These are phyloP conservation scores for Rutstroemia sp. DNA, from an alignment of 2,329 filamentous ascomycete genomes.

Conservation along the genomic window DNA sequence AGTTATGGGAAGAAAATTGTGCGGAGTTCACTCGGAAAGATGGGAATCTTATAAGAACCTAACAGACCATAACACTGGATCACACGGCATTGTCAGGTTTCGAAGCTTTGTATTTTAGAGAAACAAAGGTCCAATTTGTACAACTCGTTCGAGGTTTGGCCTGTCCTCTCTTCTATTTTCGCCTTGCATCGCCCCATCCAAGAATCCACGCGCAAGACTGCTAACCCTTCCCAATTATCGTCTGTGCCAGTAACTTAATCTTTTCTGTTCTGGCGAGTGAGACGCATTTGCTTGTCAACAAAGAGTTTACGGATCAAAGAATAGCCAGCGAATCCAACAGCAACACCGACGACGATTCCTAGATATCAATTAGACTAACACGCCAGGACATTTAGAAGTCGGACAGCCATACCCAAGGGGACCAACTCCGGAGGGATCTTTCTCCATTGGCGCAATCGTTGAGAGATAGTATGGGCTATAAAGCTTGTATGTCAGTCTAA, in stretches of 20 bases:
- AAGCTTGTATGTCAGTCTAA: slow-evolving; percentile 16
- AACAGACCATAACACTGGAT: not conserved
- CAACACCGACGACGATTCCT: slow-evolving; percentile 81
- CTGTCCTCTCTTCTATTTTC: slow-evolving; percentile 1
- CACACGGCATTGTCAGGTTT: not conserved
- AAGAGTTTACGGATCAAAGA: slow-evolving; percentile 75
- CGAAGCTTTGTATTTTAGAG: slow-evolving; percentile 17
- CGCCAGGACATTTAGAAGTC: not conserved
- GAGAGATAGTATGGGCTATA: slow-evolving; percentile 90
- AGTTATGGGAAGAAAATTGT: slow-evolving; percentile 15
- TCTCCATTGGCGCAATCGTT: slow-evolving; percentile 84
- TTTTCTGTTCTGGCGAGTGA: slow-evolving; percentile 56
- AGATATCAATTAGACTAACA: slow-evolving; percentile 14
- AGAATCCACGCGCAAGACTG: not conserved
- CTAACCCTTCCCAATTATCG: slow-evolving; percentile 8
- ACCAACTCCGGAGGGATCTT: slow-evolving; percentile 89
- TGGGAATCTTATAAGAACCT: not conserved
- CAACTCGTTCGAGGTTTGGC: slow-evolving; percentile 5
- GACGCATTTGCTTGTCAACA: slow-evolving; percentile 87
- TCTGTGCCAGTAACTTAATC: slow-evolving; percentile 19
- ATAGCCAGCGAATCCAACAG: slow-evolving; percentile 74
- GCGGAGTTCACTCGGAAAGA: slow-evolving; percentile 6
- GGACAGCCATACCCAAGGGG: slow-evolving; percentile 67
- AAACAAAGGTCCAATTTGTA: slow-evolving; percentile 14
- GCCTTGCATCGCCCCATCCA: not conserved